phyloP scores from a whole-genome alignment of 352 stramenopile species.

The Phytophthora europaea region DNA sequence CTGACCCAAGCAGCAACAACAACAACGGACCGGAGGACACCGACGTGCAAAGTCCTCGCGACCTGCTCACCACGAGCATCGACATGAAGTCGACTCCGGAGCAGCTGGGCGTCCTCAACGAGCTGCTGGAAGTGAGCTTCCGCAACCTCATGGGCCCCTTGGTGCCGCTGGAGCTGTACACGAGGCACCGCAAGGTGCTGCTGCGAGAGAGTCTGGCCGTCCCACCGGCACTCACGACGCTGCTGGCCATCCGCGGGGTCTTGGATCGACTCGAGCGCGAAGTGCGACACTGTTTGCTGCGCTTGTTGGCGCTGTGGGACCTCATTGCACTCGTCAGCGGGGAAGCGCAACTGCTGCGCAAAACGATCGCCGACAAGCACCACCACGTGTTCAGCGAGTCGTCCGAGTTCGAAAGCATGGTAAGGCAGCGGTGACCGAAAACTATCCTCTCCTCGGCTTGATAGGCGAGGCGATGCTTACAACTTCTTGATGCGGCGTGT shows the following conservation, averaged over 20 bases:
- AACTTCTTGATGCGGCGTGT: background rate
- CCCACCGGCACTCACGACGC: constrained; percentile 49
- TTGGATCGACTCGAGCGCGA: constrained; percentile 57
- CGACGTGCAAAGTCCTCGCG: constrained; percentile 21
- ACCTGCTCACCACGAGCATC: constrained; percentile 30
- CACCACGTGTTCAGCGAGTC: constrained; percentile 68
- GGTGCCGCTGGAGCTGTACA: constrained; percentile 56
- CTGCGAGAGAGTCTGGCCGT: constrained; percentile 42
- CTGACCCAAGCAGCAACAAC: constrained; percentile 21
- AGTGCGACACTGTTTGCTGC: constrained; percentile 63
- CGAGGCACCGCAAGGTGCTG: constrained; percentile 52
- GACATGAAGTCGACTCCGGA: constrained; percentile 25
- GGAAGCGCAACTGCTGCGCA: constrained; percentile 43
- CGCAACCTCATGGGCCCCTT: constrained; percentile 69
- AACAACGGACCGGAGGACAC: constrained; percentile 32
- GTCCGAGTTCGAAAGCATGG: constrained; percentile 72
- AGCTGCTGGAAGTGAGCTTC: constrained; percentile 78
- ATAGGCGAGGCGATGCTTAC: background rate
- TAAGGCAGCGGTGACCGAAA: constrained; percentile 24
- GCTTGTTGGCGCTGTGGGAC: constrained; percentile 66
- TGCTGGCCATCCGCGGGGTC: constrained; percentile 57
- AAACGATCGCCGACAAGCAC: constrained; percentile 65
- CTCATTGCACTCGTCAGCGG: constrained; percentile 51
- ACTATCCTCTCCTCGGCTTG: background rate
- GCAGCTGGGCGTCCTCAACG: constrained; percentile 55